Evolutionary conservation across 2,329 filamentous ascomycete genomes (phyloP), one percentile per base, ranked within the genome.

Genomic region (Fusarium subglutinans): DNA sequence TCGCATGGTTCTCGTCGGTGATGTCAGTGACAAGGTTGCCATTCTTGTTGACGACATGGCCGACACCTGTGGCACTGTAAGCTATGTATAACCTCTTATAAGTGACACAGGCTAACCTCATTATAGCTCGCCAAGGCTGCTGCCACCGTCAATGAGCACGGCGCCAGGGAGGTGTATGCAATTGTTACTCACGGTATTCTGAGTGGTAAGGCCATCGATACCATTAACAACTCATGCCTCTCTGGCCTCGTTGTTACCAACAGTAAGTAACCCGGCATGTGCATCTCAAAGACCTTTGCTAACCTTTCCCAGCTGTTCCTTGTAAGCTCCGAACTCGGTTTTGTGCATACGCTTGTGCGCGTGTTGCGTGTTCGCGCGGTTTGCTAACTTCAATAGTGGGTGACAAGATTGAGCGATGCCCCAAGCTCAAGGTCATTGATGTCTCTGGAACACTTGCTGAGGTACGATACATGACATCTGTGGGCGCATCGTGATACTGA

Each of bases 31-130:
- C 84, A 96, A 96, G 86, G 92, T 96, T 37, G 96, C 96, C 69
- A 98, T 99, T 80, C 91, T 99, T 55, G 96, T 99, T 60, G 96
- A 98, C 82, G 96, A 98, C 82, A 98, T 98, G 94, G 95, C 95
- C 38, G 96, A 98, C 81, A 98, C 96, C 8, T 98, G 95, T 82
- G 95, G 95, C 76, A 98, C 94, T 44, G 82, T 84, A 79, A 62
- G 80, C 54, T 48, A n/a, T 45, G 30, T 30, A 24, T 12, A 17
- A n/a, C 38, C 18, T 24, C 22, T 12, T 48, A 10, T 33, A 15
- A 24, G 24, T 55, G 51, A 38, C 43, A 48, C 28, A 33, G 26
- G 28, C 71, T 77, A 73, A 77, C 43, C 22, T 30, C 14, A 28
- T 26, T 37, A 35, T 45, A 84, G 82, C 86, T 89, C 38, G 86